phyloP scores from a whole-genome alignment of 768 basidiomycete genomes.

The Mycena metata region DNA sequence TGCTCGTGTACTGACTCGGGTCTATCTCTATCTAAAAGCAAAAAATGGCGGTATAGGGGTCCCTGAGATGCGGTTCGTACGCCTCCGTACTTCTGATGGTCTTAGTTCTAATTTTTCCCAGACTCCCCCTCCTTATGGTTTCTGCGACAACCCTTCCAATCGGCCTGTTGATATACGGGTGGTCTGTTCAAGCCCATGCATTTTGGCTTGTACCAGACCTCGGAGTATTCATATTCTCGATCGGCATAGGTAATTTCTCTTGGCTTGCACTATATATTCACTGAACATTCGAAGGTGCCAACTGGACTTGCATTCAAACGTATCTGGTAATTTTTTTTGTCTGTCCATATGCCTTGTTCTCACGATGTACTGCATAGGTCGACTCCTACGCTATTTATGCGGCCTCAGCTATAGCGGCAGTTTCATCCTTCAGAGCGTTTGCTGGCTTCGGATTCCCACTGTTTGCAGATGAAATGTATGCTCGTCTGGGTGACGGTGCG shows the following conservation, averaged over 20 bases:
- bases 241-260: conserved; percentile 63
- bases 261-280: conserved; percentile 52
- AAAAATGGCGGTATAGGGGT: conserved; percentile 66
- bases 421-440: conserved; percentile 62
- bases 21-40: conserved; percentile 60
- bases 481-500: conserved; percentile 59
- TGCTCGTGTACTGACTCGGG: conserved; percentile 59
- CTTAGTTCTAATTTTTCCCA: conserved; percentile 29
- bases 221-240: conserved; percentile 62
- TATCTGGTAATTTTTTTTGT: conserved; percentile 63
- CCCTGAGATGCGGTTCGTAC: conserved; percentile 63
- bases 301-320: conserved; percentile 65
- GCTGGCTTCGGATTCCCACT: conserved; percentile 76
- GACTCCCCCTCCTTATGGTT: conserved; percentile 57
- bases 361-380: conserved; percentile 64
- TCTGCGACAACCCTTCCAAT: conserved; percentile 67
- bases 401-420: conserved; percentile 69
- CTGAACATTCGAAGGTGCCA: conserved; percentile 52
- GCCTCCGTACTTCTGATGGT: background rate
- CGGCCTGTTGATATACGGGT: conserved; percentile 74
- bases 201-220: conserved; percentile 69
- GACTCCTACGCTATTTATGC: conserved; percentile 87
- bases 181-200: conserved; percentile 63
- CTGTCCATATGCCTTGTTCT: conserved; percentile 5
- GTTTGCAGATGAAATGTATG: conserved; percentile 72